Conservation (phyloP, 441 rosid species). For the Erysimum pusillum region DNA sequence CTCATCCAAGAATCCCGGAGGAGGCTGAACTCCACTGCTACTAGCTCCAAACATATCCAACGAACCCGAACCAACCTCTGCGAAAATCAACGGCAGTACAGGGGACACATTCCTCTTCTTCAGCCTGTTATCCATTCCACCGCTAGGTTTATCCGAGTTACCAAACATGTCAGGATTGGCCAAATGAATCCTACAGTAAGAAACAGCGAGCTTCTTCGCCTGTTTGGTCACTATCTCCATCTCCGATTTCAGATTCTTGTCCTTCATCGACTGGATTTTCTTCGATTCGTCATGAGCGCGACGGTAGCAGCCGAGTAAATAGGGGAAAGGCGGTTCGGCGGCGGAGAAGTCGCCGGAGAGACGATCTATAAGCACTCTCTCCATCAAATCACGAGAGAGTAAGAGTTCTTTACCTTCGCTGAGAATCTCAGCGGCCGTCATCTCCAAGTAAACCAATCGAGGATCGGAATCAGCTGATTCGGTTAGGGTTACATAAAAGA, state of each 20-base stretch:
- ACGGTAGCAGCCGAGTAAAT: conserved; percentile 78
- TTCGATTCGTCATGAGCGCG: conserved; percentile 81
- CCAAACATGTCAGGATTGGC: conserved; percentile 80
- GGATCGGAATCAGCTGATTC: conserved; percentile 60
- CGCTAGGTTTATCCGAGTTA: conserved; percentile 25
- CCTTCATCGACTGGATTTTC: conserved; percentile 89
- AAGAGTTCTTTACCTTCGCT: conserved; percentile 82
- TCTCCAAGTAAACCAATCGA: conserved; percentile 69
- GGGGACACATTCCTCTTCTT: conserved; percentile 61
- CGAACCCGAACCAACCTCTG: conserved; percentile 61
- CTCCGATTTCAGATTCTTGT: conserved; percentile 67
- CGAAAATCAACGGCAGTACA: conserved; percentile 73
- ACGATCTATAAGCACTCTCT: conserved; percentile 82
- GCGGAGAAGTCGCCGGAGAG: conserved; percentile 69
- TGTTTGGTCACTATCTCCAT: conserved; percentile 71
- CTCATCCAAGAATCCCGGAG: conserved; percentile 88
- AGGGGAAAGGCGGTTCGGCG: conserved; percentile 69
- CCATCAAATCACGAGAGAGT: conserved; percentile 81
- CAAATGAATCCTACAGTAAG: conserved; percentile 82
- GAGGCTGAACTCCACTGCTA: conserved; percentile 58
- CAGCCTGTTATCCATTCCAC: conserved; percentile 28
- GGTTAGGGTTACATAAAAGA: conserved; percentile 71
- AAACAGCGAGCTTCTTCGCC: conserved; percentile 75
- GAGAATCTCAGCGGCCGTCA: conserved; percentile 94
- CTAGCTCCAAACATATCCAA: conserved; percentile 65